Percentiles rank a stretch among this genome's conserved stretches.
phyloP scores from a whole-genome alignment of 768 basidiomycete species.

The Ramaria sp. region DNA sequence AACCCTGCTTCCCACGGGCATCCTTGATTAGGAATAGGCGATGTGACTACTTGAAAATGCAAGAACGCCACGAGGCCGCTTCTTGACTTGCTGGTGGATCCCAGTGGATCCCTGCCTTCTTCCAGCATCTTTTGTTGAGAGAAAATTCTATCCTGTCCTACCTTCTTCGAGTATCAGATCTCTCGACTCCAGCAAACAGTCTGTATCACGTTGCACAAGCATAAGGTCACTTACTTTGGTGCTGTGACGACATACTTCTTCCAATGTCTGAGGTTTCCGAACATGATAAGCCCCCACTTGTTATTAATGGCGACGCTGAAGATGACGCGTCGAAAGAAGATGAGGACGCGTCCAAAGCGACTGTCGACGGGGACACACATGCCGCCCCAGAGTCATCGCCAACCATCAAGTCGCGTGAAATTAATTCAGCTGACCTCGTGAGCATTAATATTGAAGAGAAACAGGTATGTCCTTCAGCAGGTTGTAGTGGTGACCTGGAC shows the following conservation, averaged over 20 bases:
- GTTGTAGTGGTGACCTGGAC: too few species aligned
- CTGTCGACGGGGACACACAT: not conserved
- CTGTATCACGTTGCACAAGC: not conserved
- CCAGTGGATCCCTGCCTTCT: too few species aligned
- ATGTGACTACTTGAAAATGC: not conserved
- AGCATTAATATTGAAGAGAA: too few species aligned
- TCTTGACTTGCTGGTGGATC: too few species aligned
- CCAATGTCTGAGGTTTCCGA: not conserved
- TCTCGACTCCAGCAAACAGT: too few species aligned
- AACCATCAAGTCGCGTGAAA: not conserved
- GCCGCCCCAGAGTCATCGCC: not conserved
- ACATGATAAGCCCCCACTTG: not conserved
- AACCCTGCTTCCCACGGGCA: too few species aligned
- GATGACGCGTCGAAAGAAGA: not conserved
- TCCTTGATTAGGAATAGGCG: not conserved
- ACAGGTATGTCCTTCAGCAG: too few species aligned
- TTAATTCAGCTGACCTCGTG: not conserved
- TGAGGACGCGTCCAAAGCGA: not conserved
- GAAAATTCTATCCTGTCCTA: too few species aligned
- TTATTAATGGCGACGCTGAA: not conserved
- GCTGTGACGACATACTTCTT: not conserved
- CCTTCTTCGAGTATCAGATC: not conserved
- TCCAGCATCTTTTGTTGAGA: too few species aligned
- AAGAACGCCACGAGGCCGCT: not conserved
- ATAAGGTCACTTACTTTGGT: not conserved